Percentiles rank a stretch among this genome's conserved stretches.
These are phyloP conservation scores for Chytridium lagenaria DNA, from an alignment of 371 early-diverging fungal species.

Conservation along the genomic window DNA sequence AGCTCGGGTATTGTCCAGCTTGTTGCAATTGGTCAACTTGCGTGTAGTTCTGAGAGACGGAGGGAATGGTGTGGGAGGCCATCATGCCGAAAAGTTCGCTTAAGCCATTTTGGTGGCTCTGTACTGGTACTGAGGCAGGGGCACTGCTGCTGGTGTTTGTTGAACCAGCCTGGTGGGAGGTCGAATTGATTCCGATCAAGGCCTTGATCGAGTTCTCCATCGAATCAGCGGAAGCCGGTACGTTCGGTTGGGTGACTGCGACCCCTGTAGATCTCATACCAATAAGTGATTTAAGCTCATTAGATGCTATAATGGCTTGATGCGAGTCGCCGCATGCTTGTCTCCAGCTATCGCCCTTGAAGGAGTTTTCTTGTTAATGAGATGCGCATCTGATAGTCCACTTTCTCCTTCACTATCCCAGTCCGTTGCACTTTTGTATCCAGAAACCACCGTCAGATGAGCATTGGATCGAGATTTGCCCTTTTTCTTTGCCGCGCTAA, in stretches of 20 bases:
- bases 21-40: too few relatives aligned
- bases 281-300: background rate
- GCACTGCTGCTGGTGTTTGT: too few relatives aligned
- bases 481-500: conserved; percentile 34
- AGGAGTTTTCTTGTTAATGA: background rate
- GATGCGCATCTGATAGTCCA: background rate
- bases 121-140: too few relatives aligned
- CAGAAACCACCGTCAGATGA: conserved; percentile 33
- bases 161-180: background rate
- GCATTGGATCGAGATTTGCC: conserved; percentile 33
- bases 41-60: too few relatives aligned
- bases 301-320: background rate
- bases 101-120: too few relatives aligned
- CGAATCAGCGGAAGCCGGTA: background rate
- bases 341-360: background rate
- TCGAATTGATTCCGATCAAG: conserved; percentile 24
- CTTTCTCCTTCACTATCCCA: conserved; percentile 33
- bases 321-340: background rate
- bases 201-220: conserved; percentile 29
- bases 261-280: background rate
- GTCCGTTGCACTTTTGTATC: conserved; percentile 37
- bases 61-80: too few relatives aligned
- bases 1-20: too few relatives aligned
- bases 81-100: too few relatives aligned
- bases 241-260: background rate